phyloP scores from a whole-genome alignment of 2,329 filamentous ascomycete genomes.

The Botrytis hyacinthi region DNA sequence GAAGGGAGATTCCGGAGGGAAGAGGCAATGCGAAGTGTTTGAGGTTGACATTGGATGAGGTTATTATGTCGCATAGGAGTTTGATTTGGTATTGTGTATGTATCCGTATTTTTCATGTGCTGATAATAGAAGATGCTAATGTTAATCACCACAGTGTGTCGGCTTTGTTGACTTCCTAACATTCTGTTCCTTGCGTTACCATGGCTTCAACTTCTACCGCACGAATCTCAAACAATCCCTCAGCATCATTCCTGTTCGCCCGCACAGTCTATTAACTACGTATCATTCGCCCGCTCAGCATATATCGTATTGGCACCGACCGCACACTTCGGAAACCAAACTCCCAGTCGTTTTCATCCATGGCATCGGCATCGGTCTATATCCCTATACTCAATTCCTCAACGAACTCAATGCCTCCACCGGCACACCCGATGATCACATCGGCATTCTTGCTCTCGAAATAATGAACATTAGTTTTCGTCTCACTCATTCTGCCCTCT shows the following conservation, averaged over 20 bases:
- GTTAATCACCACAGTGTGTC: slow-evolving; percentile 32
- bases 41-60: slow-evolving; percentile 56
- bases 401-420: slow-evolving; percentile 47
- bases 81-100: slow-evolving; percentile 57
- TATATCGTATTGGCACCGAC: slow-evolving; percentile 59
- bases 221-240: slow-evolving; percentile 44
- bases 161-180: slow-evolving; percentile 40
- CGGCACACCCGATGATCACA: slow-evolving; percentile 45
- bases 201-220: slow-evolving; percentile 50
- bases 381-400: slow-evolving; percentile 56
- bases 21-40: slow-evolving; percentile 52
- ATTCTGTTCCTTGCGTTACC: slow-evolving; percentile 41
- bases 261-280: slow-evolving; percentile 47
- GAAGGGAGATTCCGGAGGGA: slow-evolving; percentile 50
- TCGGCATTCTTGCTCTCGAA: slow-evolving; percentile 58
- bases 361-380: slow-evolving; percentile 60
- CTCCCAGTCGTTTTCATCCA: slow-evolving; percentile 62
- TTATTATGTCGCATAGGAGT: slow-evolving; percentile 55
- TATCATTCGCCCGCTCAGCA: slow-evolving; percentile 47
- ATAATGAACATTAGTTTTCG: slow-evolving; percentile 58
- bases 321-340: slow-evolving; percentile 56
- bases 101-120: slow-evolving; percentile 7
- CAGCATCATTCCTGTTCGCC: slow-evolving; percentile 54
- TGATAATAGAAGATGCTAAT: not conserved
- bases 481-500: slow-evolving; percentile 50